Percentiles rank a stretch among this genome's conserved stretches.
Conservation (phyloP, 78 protist genomes). For the Capsaspora owczarzaki region DNA sequence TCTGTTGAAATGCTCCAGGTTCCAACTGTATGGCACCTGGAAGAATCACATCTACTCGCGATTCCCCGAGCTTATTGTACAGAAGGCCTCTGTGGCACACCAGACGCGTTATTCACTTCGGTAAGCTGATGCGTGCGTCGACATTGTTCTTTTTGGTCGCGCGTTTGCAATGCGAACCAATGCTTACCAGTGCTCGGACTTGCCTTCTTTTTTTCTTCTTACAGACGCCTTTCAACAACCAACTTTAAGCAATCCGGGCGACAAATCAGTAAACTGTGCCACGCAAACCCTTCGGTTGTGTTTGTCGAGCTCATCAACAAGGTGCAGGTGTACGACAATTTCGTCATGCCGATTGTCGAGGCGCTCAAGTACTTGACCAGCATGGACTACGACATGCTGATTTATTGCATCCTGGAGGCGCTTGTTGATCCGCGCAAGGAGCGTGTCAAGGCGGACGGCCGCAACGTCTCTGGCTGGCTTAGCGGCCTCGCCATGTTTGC, state of each 20-base stretch:
- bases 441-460: neutral
- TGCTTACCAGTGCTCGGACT: no score
- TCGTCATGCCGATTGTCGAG: conserved; percentile 18
- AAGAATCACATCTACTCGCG: no score
- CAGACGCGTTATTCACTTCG: neutral
- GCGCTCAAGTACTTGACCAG: conserved; percentile 5
- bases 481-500: neutral
- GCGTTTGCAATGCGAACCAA: no score
- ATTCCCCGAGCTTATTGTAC: neutral
- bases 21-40: no score
- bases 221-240: conserved; percentile 30
- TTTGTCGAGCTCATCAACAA: conserved; percentile 19
- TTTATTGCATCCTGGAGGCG: neutral
- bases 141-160: no score
- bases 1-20: no score
- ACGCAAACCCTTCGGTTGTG: conserved; percentile 5
- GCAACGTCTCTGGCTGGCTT: neutral
- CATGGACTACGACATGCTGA: conserved; percentile 5
- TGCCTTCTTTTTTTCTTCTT: no score
- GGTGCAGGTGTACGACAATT: conserved; percentile 27
- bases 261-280: conserved; percentile 12
- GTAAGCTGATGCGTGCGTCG: no score
- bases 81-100: neutral
- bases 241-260: conserved; percentile 28
- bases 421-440: neutral